These are phyloP conservation scores for Chiua virens DNA, from an alignment of 768 basidiomycete genomes.

Conservation along the genomic window DNA sequence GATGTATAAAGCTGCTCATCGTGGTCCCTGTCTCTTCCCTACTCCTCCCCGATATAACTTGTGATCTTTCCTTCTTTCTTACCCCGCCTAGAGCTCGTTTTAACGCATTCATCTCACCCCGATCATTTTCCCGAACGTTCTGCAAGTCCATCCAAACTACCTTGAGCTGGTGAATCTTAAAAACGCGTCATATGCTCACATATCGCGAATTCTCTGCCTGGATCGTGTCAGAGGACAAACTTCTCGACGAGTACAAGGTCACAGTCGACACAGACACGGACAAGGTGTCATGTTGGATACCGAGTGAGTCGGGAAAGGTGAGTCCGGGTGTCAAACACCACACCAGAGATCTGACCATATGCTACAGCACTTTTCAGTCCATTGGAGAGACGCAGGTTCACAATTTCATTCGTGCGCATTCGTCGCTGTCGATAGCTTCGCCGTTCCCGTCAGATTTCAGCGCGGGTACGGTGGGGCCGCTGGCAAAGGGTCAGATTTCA, in stretches of 20 bases:
- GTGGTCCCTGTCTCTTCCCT: too few relatives aligned
- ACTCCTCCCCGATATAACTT: too few relatives aligned
- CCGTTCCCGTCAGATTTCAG: constrained; percentile 63
- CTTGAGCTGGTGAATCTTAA: too few relatives aligned
- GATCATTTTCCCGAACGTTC: too few relatives aligned
- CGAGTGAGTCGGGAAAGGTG: constrained; percentile 60
- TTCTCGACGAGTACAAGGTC: constrained; percentile 56
- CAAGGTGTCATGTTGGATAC: constrained; percentile 67
- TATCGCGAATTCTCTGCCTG: constrained; percentile 69
- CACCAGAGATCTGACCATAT: constrained; percentile 3
- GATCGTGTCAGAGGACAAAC: constrained; percentile 53
- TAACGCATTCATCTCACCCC: too few relatives aligned
- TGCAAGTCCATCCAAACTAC: too few relatives aligned
- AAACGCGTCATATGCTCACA: constrained; percentile 42
- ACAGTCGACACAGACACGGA: constrained; percentile 44
- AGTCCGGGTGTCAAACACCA: not conserved
- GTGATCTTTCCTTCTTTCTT: too few relatives aligned
- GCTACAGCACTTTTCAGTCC: constrained; percentile 54
- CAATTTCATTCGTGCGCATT: constrained; percentile 54
- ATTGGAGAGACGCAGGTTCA: constrained; percentile 65
- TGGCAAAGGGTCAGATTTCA: constrained; percentile 50
- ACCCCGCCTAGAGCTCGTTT: too few relatives aligned
- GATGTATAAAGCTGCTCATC: too few relatives aligned
- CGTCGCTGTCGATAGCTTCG: constrained; percentile 63
- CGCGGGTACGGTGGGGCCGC: constrained; percentile 54